These are phyloP conservation scores for Ceriops zippeliana DNA, from an alignment of 345 rosid species.

Conservation along the genomic window DNA sequence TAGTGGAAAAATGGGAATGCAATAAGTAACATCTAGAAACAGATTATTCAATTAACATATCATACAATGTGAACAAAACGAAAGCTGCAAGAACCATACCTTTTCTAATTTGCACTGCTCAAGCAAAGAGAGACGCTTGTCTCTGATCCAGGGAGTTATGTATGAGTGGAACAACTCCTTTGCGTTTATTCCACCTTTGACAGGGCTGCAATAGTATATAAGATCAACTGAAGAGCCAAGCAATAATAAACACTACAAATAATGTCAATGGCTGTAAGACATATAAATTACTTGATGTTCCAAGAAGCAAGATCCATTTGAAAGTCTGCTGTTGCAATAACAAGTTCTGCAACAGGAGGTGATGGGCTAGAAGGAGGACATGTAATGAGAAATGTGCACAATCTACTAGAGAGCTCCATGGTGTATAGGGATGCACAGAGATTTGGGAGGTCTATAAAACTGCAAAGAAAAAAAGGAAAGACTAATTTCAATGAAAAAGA, in stretches of 20 bases:
- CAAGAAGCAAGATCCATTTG: constrained; percentile 29
- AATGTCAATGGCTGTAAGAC: not conserved
- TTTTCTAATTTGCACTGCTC: constrained; percentile 23
- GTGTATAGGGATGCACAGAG: constrained; percentile 22
- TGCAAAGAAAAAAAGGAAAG: not conserved
- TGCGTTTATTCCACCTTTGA: constrained; percentile 23
- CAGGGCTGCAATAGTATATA: constrained; percentile 5
- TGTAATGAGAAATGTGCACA: constrained; percentile 19
- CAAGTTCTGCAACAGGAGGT: constrained; percentile 20
- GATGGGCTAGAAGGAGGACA: constrained; percentile 23
- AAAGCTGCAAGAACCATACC: constrained; percentile 9
- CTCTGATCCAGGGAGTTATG: constrained; percentile 26
- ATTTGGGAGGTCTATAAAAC: constrained; percentile 30
- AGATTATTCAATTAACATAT: too few species aligned
- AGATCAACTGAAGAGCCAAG: constrained; percentile 1
- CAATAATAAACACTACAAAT: not conserved
- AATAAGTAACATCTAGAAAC: too few species aligned
- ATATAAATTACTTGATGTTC: constrained; percentile 23
- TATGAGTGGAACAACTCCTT: constrained; percentile 23
- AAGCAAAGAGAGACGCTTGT: constrained; percentile 17
- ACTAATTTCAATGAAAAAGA: not conserved
- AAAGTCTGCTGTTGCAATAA: constrained; percentile 28
- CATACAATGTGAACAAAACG: too few species aligned
- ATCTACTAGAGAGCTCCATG: constrained; percentile 18
- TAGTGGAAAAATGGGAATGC: not conserved